Conservation (phyloP, 2,329 filamentous ascomycete genomes). For the Aspergillus neotritici region DNA sequence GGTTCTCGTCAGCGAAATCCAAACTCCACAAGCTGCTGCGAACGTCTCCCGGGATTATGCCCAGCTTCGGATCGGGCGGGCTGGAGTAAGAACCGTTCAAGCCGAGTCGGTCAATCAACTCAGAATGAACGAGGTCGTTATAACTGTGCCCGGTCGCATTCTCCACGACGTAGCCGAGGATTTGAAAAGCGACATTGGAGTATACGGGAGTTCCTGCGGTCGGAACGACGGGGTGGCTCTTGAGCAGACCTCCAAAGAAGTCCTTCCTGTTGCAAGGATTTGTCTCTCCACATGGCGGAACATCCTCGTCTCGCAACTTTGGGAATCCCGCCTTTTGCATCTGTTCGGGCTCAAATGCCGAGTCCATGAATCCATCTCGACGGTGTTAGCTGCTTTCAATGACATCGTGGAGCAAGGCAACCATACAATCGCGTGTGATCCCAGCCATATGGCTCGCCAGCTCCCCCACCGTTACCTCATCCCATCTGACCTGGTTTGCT, state of each 20-base stretch:
- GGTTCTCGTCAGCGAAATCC: conserved; percentile 36
- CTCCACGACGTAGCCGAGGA: conserved; percentile 36
- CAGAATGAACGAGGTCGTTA: conserved; percentile 29
- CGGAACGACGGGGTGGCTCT: conserved; percentile 27
- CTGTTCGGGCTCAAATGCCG: conserved; percentile 2
- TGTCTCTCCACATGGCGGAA: conserved; percentile 10
- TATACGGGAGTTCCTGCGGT: conserved; percentile 30
- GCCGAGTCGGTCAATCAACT: conserved; percentile 36
- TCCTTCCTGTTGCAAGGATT: conserved; percentile 19
- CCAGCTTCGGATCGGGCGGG: conserved; percentile 12
- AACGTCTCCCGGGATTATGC: conserved; percentile 35
- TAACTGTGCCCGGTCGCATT: conserved; percentile 36
- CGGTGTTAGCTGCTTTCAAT: no score
- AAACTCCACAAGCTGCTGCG: conserved; percentile 27
- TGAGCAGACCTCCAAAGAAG: conserved; percentile 30
- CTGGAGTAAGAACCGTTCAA: conserved; percentile 32
- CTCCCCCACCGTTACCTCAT: conserved; percentile 33
- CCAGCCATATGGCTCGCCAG: conserved; percentile 36
- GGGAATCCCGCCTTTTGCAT: no score
- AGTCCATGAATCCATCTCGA: conserved; percentile 11
- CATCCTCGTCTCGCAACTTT: neutral
- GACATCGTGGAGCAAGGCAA: neutral
- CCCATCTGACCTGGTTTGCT: conserved; percentile 23
- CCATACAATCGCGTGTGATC: conserved; percentile 33
- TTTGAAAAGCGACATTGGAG: conserved; percentile 33